Base-by-base conservation (phyloP, 108 stramenopile species). In the Craspedostauros australis region DNA sequence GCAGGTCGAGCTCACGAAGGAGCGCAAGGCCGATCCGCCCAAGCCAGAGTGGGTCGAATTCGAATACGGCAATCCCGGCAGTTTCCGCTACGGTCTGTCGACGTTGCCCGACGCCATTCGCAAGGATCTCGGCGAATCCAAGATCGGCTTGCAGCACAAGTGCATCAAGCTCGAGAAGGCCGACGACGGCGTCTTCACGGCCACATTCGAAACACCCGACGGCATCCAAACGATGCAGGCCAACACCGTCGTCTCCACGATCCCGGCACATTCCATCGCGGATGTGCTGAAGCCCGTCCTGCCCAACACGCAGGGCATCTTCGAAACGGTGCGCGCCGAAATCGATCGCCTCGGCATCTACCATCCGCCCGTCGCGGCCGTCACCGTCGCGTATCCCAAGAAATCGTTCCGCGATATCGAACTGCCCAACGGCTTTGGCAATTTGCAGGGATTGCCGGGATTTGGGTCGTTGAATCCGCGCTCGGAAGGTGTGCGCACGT, bases 381-480 rank as follows among this genome's bases (percentile, higher is more conserved):
- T 94, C 0, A 92, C 94, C 12, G 60, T 96, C 18, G 94, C 94
- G 6, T 98, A 98, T 60, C 92, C 93, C 41, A 94, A 94, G 57
- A 57, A 66, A 11, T 63, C 88, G 22, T 98, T 96, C 84, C 86
- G 73, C 64, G 88, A 86, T 39, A 50, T 86, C 5, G 84, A 89
- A 56, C 63, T 95, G 16, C 62, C 75, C 28, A 80, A 82, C 51
- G 89, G 80, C 7, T 86, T 82, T 54, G 84, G 82, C 6, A 79
- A 76, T 52, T 47, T 84, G 1, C 72, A 79, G 50, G 62, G 83
- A 21, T 68, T 94, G 15, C 84, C 80, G 14, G 96, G 97, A 27
- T 98, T 96, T 69, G 97, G 97, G 9, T 70, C 70, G 66, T 72
- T 98, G 37, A 75, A 85, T 57, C 94, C 97, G 23, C 84, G 97